A percentile compares a stretch with the other conserved stretches of the same genome.
phyloP scores from a whole-genome alignment of 768 basidiomycete genomes.

The Mycena latifolia region DNA sequence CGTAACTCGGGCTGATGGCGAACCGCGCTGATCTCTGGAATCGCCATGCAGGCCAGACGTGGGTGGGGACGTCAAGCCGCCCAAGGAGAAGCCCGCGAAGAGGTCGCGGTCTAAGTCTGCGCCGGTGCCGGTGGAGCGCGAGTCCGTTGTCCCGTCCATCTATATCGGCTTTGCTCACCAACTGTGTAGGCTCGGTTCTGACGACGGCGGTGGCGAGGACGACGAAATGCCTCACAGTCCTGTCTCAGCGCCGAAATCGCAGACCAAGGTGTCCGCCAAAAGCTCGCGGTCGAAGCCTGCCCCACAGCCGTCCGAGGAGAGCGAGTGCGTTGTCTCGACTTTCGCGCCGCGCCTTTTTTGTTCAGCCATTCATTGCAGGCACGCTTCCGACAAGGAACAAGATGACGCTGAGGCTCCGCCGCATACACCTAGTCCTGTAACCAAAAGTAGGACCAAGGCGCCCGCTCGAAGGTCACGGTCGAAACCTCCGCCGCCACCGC shows the following conservation, averaged over 20 bases:
- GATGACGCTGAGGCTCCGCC: too few relatives aligned
- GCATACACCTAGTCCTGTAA: too few relatives aligned
- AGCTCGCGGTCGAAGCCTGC: background rate
- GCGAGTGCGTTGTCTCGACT: constrained; percentile 9
- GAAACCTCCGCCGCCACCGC: too few relatives aligned
- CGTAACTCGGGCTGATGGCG: background rate
- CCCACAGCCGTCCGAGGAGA: constrained; percentile 6
- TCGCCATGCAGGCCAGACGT: too few relatives aligned
- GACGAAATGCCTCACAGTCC: constrained; percentile 12
- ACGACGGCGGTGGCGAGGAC: background rate
- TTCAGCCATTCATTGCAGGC: background rate
- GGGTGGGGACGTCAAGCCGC: too few relatives aligned
- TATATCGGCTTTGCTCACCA: background rate
- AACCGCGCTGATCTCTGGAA: too few relatives aligned
- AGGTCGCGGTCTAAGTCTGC: constrained; percentile 14
- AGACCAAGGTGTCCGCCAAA: background rate
- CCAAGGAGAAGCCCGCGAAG: constrained; percentile 19
- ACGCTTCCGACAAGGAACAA: too few relatives aligned
- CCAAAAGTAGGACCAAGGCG: too few relatives aligned
- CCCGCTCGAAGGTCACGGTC: too few relatives aligned
- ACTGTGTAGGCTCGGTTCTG: background rate
- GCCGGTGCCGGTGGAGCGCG: constrained; percentile 13
- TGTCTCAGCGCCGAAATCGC: background rate
- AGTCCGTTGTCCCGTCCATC: background rate
- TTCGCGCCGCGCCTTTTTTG: background rate